A percentile compares a stretch with the other conserved stretches of the same genome.
Conservation (phyloP, 768 basidiomycete species). For the Psilocybe cubensis region DNA sequence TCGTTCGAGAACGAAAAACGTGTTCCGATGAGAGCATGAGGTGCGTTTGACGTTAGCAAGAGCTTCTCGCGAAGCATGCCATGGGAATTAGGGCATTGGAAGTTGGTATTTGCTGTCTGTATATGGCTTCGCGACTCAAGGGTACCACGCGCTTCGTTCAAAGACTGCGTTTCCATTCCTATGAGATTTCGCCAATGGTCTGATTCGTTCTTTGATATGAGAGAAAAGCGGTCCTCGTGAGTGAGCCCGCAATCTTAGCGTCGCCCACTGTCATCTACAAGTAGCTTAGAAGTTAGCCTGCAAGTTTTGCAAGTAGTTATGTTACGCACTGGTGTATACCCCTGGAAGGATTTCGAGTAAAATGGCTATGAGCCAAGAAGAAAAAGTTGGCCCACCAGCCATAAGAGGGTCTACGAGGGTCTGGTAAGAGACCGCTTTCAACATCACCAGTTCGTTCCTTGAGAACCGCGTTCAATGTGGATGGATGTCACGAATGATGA, state of each 20-base stretch:
- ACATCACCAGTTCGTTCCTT: not conserved
- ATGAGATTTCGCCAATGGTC: constrained; percentile 68
- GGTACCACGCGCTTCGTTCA: constrained; percentile 61
- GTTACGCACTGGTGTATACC: constrained; percentile 11
- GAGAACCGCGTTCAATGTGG: constrained; percentile 21
- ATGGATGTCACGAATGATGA: constrained; percentile 22
- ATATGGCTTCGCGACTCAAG: constrained; percentile 66
- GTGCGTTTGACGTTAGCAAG: constrained; percentile 11
- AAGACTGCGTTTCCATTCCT: constrained; percentile 51
- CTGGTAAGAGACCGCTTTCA: not conserved
- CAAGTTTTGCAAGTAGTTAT: not conserved
- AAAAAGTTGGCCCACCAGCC: constrained; percentile 48
- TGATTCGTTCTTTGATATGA: constrained; percentile 55
- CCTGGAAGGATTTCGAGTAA: constrained; percentile 26
- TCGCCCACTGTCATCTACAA: constrained; percentile 48
- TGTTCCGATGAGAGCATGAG: constrained; percentile 18
- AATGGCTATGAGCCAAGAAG: constrained; percentile 44
- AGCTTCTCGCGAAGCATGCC: constrained; percentile 4
- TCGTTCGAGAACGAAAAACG: constrained; percentile 19
- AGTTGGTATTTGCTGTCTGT: constrained; percentile 35
- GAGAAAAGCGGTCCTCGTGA: constrained; percentile 72
- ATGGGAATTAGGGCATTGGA: constrained; percentile 6
- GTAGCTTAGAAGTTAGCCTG: constrained; percentile 20
- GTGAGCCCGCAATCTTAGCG: constrained; percentile 62
- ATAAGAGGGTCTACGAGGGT: constrained; percentile 38